Conservation (phyloP, 2,329 filamentous ascomycete genomes). For the Orbilia oligospora region DNA sequence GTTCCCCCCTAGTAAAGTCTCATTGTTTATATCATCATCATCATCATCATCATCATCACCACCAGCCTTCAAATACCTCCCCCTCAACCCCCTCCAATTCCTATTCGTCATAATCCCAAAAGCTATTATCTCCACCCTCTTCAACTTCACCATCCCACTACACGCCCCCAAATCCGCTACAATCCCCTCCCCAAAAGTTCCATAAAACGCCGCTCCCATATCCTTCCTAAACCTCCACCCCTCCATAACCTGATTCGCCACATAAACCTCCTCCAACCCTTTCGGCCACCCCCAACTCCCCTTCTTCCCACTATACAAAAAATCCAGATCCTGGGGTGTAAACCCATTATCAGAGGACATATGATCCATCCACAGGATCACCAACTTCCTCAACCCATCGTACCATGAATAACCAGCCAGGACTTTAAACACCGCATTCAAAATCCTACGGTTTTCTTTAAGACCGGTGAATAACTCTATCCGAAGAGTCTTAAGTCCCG, state of each 20-base stretch:
- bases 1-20: no score
- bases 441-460: not conserved
- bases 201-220: not conserved
- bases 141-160: not conserved
- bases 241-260: not conserved
- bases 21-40: not conserved
- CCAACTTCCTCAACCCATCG: not conserved
- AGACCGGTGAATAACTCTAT: not conserved
- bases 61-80: not conserved
- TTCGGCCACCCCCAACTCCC: not conserved
- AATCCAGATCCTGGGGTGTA: not conserved
- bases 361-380: not conserved
- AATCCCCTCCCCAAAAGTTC: not conserved
- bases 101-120: not conserved
- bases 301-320: not conserved
- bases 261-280: not conserved
- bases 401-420: not conserved
- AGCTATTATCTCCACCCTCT: not conserved
- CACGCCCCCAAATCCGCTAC: not conserved
- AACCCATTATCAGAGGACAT: not conserved
- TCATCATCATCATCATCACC: no score
- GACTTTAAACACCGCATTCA: not conserved
- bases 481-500: not conserved
- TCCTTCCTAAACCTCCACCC: conserved; percentile 13
- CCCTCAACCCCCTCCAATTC: not conserved